A percentile compares a stretch with the other conserved stretches of the same genome.
phyloP scores from a whole-genome alignment of 2,329 filamentous ascomycete genomes.

The Laburnicola sp. region DNA sequence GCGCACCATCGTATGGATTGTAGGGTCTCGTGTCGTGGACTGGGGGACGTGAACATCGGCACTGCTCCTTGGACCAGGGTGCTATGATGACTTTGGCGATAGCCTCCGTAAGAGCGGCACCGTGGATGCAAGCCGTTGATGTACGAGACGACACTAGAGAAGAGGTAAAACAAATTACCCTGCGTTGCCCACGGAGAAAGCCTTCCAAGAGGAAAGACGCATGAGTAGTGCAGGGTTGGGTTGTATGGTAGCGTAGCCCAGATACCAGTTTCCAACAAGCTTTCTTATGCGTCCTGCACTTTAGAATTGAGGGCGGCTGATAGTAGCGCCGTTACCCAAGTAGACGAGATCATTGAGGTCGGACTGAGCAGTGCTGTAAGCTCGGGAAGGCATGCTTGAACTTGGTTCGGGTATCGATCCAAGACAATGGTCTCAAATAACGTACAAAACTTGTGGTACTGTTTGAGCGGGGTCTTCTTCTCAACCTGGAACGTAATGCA shows the following conservation, averaged over 20 bases:
- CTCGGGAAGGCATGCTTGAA: conserved; percentile 51
- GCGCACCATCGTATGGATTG: no score
- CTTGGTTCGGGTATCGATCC: conserved; percentile 54
- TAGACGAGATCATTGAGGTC: conserved; percentile 40
- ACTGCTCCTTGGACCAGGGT: background rate
- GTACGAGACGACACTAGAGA: conserved; percentile 39
- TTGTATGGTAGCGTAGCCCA: conserved; percentile 32
- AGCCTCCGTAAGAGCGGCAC: conserved; percentile 43
- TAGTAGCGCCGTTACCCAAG: conserved; percentile 50
- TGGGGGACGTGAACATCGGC: background rate
- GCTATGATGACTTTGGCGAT: conserved; percentile 36
- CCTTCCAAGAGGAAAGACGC: conserved; percentile 44
- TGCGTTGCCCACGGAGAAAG: conserved; percentile 54
- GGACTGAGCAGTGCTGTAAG: conserved; percentile 45
- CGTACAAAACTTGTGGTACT: conserved; percentile 50
- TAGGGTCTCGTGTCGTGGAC: no score
- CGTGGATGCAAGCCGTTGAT: conserved; percentile 45
- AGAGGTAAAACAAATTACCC: conserved; percentile 50
- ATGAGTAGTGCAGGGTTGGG: conserved; percentile 22
- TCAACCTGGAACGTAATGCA: conserved; percentile 27
- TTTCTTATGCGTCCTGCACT: conserved; percentile 52
- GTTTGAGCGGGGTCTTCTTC: conserved; percentile 24
- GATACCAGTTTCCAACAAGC: conserved; percentile 51
- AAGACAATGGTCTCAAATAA: conserved; percentile 55
- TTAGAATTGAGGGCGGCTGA: conserved; percentile 45